Base-by-base conservation (phyloP, 1,284 basidiomycete species). In the Apiotrichum brassicae region DNA sequence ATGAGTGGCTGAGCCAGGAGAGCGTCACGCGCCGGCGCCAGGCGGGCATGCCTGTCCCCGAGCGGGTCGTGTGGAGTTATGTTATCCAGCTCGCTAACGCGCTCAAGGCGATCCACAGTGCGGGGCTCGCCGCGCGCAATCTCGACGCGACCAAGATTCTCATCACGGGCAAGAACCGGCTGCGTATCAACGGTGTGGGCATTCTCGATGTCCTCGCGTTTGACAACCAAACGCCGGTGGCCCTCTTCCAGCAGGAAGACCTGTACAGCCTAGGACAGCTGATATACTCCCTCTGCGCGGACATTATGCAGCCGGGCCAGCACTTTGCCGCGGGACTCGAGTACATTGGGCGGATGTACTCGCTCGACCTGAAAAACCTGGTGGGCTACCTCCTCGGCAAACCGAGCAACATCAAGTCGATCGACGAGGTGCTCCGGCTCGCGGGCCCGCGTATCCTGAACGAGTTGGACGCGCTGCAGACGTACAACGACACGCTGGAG, bases 1-100 rank as follows among this genome's bases (percentile, higher is more conserved):
- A 93, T 37, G 75, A 77, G 55, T 78, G 81, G 61, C 72, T 81
- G 43, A 71, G 69, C 3, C 72, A 74, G 14, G 73, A 75, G 40
- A 68, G 75, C 61, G 54, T 56, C 59, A 28, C 57, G 12, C 48
- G 32, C 20, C 49, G 59, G 22, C 54, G 63, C 19, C 49, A 64
- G 47, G 40, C 50, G 13, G 65, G 61, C 14, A 62, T 69, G 50
- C 74, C 73, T 6, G 75, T 89, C 25, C 79, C 86, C 0, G 95
- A 99, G 71, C 78, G 84, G n/a, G 82, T 85, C 0, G 69, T 99
- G 12, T 99, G 95, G 94, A 87, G 86, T 16, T 98, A 94, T 65
- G 81, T 95, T 44, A 81, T 90, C 30, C 94, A 99, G 71, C 82
- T 98, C 47, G 84, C 86, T 3, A 85, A 82, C 56, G 92, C 88